Evolutionary conservation across 2,329 filamentous ascomycete genomes (phyloP), one percentile per base, ranked within the genome.

Genomic region (Alternaria conjuncta): DNA sequence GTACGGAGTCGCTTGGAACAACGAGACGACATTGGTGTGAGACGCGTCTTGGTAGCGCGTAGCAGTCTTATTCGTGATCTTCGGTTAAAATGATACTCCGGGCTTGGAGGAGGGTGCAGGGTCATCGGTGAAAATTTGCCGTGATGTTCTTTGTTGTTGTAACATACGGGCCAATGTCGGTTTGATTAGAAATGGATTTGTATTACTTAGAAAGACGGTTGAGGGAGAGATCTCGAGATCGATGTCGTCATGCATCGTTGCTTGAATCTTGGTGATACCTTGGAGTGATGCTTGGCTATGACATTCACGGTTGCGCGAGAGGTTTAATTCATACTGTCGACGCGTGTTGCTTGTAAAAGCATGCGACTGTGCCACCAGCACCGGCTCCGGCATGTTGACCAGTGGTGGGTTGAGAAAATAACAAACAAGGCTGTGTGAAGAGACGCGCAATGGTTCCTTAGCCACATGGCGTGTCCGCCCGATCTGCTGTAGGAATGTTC

Each of bases 401-500:
- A 36, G 49, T 36, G 49, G 28, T 21, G 30, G 28, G 28, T 41
- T 36, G 25, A 51, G 21, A 36, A 32, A 32, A 57, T 25, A 61
- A 41, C 23, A 36, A 30, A 25, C 32, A 41, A 30, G 15, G 36
- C 26, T 36, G 26, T 10, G 64, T 65, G 49, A 67, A 56, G 64
- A 65, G 68, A 54, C 69, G 66, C 69, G 70, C 67, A 73, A 69
- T 64, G 65, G 54, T 46, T 55, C 43, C 44, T 20, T 46, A 53
- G 54, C 41, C 44, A 58, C 46, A 47, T 30, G 57, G 32, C 57
- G 55, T 47, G 49, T 15, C 32, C 26, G 4, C 45, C 57, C 71
- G 69, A 74, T 74, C 69, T 61, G 26, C 56, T 67, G 50, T 57
- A 49, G 26, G 41, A 64, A 65, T 60, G 46, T 60, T 70, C 70